These are phyloP conservation scores for Pseudotulostoma volvatum DNA, from an alignment of 495 filamentous ascomycete species.

Conservation along the genomic window DNA sequence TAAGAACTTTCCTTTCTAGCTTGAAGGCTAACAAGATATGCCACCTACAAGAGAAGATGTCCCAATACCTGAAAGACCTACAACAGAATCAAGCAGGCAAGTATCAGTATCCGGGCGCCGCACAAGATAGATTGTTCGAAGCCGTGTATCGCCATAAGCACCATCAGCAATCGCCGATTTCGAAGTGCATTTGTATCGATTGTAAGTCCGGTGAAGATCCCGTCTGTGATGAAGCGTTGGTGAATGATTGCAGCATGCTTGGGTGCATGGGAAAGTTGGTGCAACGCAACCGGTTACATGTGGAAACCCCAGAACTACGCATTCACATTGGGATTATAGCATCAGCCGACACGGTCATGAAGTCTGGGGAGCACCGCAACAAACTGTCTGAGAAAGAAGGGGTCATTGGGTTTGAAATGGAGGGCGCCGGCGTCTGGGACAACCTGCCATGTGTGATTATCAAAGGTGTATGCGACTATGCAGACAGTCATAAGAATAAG, in stretches of 20 bases:
- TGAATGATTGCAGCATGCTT: conserved; percentile 2
- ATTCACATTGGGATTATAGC: conserved; percentile 10
- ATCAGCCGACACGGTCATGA: conserved; percentile 16
- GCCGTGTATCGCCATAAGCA: conserved; percentile 17
- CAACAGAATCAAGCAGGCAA: background rate
- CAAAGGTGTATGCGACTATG: conserved; percentile 22
- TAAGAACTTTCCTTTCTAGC: conserved; percentile 10
- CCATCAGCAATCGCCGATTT: background rate
- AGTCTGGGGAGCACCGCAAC: no score
- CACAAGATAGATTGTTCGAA: conserved; percentile 13
- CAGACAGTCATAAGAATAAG: no score
- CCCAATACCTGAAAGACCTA: background rate
- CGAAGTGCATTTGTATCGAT: background rate
- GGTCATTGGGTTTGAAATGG: no score
- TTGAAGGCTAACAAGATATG: conserved; percentile 5
- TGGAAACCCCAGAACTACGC: background rate
- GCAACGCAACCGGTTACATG: background rate
- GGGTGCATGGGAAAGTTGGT: conserved; percentile 2
- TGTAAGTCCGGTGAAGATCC: conserved; percentile 1
- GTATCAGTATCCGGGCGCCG: conserved; percentile 8
- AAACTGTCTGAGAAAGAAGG: conserved; percentile 8
- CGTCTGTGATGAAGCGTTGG: conserved; percentile 3
- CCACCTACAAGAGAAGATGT: conserved; percentile 5
- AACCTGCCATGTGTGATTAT: conserved; percentile 18
- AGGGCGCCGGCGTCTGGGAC: conserved; percentile 18